Percentiles rank a stretch among this genome's conserved stretches.
phyloP scores from a whole-genome alignment of 306 rosid genomes.

The Cotoneaster glaucophyllus region DNA sequence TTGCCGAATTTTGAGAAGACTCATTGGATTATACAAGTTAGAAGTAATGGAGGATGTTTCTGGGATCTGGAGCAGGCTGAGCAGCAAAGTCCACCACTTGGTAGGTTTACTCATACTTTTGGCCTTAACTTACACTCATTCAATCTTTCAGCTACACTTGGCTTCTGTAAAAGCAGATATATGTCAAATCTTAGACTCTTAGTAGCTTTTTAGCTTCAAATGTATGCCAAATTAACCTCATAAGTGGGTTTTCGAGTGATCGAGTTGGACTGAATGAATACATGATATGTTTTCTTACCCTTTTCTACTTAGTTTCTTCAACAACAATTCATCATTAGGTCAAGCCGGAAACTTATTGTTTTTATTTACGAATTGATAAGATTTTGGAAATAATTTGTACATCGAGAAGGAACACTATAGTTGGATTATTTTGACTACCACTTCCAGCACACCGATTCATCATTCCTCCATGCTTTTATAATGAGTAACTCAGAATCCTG shows the following conservation, averaged over 20 bases:
- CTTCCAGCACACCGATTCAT: not conserved
- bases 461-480: not conserved
- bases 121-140: too few species aligned
- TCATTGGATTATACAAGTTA: not conserved
- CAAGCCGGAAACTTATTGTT: too few species aligned
- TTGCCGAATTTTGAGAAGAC: slow-evolving; percentile 1
- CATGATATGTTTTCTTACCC: too few species aligned
- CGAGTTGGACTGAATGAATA: too few species aligned
- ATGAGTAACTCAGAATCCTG: not conserved
- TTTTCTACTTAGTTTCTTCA: too few species aligned
- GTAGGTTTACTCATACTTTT: not conserved
- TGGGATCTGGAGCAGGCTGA: slow-evolving; percentile 7
- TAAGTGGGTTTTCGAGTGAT: not conserved
- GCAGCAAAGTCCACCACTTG: slow-evolving; percentile 27
- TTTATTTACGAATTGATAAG: too few species aligned
- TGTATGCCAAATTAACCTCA: not conserved
- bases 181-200: not conserved
- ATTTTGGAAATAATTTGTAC: too few species aligned
- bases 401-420: too few species aligned
- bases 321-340: too few species aligned
- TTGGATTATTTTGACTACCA: not conserved
- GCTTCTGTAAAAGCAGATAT: not conserved
- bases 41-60: slow-evolving; percentile 45
- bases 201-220: not conserved
- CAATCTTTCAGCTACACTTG: too few species aligned